Evolutionary conservation across 805 yeast genomes (phyloP).

Genomic region (Saccharomycopsis amapae): DNA sequence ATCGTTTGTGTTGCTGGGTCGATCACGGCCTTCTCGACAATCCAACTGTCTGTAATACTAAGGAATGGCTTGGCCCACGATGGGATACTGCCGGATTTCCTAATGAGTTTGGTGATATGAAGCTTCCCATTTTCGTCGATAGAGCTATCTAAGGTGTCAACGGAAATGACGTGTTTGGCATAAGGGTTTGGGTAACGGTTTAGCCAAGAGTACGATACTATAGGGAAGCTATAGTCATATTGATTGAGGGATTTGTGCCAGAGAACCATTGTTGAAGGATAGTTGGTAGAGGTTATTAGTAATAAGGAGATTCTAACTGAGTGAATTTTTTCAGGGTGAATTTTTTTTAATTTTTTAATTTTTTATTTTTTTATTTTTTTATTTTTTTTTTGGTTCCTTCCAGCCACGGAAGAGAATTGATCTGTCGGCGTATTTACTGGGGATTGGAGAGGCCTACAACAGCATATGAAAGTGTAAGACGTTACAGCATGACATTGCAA

Average conservation of each 20-base stretch:
- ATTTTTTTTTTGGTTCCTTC: too few relatives aligned
- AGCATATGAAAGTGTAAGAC: too few relatives aligned
- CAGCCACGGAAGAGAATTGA: too few relatives aligned
- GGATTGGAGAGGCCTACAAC: too few relatives aligned
- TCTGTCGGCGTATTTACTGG: too few relatives aligned
- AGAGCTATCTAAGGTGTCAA: conserved; percentile 61
- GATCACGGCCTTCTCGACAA: conserved; percentile 69
- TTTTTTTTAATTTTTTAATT: neutral
- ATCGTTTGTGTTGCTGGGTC: conserved; percentile 51
- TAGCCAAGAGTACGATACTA: conserved; percentile 72
- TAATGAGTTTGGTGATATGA: conserved; percentile 64
- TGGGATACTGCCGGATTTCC: conserved; percentile 77
- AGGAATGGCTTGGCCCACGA: conserved; percentile 68
- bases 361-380: too few relatives aligned
- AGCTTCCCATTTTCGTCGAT: conserved; percentile 59
- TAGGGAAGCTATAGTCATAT: conserved; percentile 59
- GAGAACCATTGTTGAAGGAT: conserved; percentile 46
- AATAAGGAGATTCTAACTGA: too few relatives aligned
- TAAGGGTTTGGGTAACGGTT: conserved; percentile 71
- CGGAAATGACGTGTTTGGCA: conserved; percentile 76
- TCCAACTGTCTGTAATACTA: conserved; percentile 64
- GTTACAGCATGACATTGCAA: too few relatives aligned
- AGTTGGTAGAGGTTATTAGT: neutral
- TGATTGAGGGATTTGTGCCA: conserved; percentile 48
- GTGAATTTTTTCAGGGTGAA: too few relatives aligned